phyloP scores from a whole-genome alignment of 371 early-diverging fungal genomes.

The Astathelohania contejeani region DNA sequence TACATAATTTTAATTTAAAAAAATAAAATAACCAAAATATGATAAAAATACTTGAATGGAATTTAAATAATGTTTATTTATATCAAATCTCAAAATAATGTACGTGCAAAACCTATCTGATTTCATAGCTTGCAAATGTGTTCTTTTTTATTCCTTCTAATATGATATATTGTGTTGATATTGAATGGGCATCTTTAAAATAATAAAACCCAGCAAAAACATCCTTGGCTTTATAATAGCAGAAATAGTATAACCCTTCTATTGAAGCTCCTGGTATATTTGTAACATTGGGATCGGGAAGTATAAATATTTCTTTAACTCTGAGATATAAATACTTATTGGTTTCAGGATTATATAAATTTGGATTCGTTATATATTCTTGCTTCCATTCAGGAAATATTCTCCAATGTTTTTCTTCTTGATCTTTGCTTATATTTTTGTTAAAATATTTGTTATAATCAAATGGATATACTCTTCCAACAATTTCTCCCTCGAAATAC shows the following conservation, averaged over 20 bases:
- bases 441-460: too few relatives aligned
- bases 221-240: constrained; percentile 25
- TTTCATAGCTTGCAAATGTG: too few relatives aligned
- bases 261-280: constrained; percentile 30
- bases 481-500: constrained; percentile 23
- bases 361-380: background rate
- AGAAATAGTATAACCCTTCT: constrained; percentile 33
- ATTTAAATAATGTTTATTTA: too few relatives aligned
- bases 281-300: constrained; percentile 19
- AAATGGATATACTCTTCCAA: background rate
- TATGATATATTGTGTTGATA: too few relatives aligned
- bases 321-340: constrained; percentile 17
- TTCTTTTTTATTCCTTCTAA: too few relatives aligned
- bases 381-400: constrained; percentile 15
- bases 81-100: too few relatives aligned
- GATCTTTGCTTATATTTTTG: too few relatives aligned
- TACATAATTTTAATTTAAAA: too few relatives aligned
- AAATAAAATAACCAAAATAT: too few relatives aligned
- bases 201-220: constrained; percentile 28
- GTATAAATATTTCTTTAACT: constrained; percentile 29
- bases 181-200: too few relatives aligned
- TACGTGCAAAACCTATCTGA: too few relatives aligned
- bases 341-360: constrained; percentile 6
- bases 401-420: constrained; percentile 31
- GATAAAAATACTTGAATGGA: too few relatives aligned